These are phyloP conservation scores for Phymatotrichopsis omnivora DNA, from an alignment of 2,329 filamentous ascomycete genomes.

Conservation along the genomic window DNA sequence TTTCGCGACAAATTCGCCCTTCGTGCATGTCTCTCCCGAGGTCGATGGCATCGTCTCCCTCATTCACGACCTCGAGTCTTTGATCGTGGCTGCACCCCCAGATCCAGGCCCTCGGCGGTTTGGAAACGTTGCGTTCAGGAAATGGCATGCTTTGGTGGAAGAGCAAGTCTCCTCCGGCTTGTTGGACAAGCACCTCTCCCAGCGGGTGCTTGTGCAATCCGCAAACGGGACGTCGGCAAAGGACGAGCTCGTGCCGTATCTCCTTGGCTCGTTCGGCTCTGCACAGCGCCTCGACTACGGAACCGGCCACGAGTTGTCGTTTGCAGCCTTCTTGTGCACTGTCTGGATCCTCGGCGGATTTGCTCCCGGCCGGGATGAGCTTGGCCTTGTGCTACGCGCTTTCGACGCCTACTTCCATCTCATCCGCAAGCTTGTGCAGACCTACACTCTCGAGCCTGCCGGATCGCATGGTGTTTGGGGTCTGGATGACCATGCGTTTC, in stretches of 20 bases:
- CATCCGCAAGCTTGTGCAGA: constrained; percentile 71
- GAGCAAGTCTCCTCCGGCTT: constrained; percentile 41
- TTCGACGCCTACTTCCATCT: constrained; percentile 67
- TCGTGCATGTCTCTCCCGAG: constrained; percentile 43
- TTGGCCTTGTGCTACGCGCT: constrained; percentile 27
- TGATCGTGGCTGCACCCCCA: constrained; percentile 71
- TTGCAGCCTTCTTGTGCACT: constrained; percentile 78
- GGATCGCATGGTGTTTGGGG: constrained; percentile 98
- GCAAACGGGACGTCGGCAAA: constrained; percentile 41
- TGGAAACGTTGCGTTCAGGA: constrained; percentile 82
- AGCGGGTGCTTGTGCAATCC: constrained; percentile 34
- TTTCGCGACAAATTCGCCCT: constrained; percentile 39
- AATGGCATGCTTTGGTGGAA: constrained; percentile 64
- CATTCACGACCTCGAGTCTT: constrained; percentile 51
- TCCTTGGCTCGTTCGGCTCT: constrained; percentile 80
- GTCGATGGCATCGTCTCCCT: constrained; percentile 57
- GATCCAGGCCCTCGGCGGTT: constrained; percentile 79
- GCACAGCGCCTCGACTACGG: constrained; percentile 86
- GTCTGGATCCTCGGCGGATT: constrained; percentile 89
- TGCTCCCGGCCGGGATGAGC: constrained; percentile 39
- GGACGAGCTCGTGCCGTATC: constrained; percentile 65
- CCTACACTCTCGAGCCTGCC: constrained; percentile 87
- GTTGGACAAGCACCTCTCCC: constrained; percentile 47
- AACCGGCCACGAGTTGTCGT: constrained; percentile 91
- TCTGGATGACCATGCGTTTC: constrained; percentile 90